Conservation (phyloP, 2,329 filamentous ascomycete species). For the Fusarium palustre region DNA sequence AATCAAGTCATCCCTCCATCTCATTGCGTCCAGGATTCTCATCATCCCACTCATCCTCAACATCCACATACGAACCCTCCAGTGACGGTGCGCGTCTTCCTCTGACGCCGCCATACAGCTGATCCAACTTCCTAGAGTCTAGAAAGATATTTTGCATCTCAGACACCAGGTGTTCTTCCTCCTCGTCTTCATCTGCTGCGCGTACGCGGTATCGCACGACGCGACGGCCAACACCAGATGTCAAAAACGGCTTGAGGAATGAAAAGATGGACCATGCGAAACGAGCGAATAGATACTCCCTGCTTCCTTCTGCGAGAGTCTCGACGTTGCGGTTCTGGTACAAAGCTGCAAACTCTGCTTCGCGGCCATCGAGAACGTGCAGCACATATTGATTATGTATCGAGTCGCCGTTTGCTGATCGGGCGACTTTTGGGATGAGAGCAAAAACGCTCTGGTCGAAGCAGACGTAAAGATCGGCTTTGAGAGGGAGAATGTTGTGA, state of each 20-base stretch:
- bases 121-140: conserved; percentile 25
- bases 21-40: conserved; percentile 24
- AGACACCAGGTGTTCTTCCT: conserved; percentile 18
- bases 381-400: conserved; percentile 20
- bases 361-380: conserved; percentile 15
- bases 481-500: conserved; percentile 34
- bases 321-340: conserved; percentile 29
- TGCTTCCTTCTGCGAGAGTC: conserved; percentile 21
- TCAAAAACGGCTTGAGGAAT: conserved; percentile 26
- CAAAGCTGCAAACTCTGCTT: conserved; percentile 33
- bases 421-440: conserved; percentile 16
- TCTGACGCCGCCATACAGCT: conserved; percentile 20
- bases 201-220: conserved; percentile 18
- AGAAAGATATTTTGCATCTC: conserved; percentile 38
- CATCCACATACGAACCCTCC: conserved; percentile 34
- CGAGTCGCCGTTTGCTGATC: neutral
- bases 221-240: conserved; percentile 26
- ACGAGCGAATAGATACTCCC: conserved; percentile 25
- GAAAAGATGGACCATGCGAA: conserved; percentile 37
- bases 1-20: conserved; percentile 30
- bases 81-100: neutral
- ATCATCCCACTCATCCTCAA: conserved; percentile 39
- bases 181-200: conserved; percentile 11
- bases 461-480: conserved; percentile 37
- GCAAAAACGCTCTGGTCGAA: conserved; percentile 38